A percentile compares a stretch with the other conserved stretches of the same genome.
Evolutionary conservation across 495 filamentous ascomycete species (phyloP).

Genomic region (Lindgomyces ingoldianus): DNA sequence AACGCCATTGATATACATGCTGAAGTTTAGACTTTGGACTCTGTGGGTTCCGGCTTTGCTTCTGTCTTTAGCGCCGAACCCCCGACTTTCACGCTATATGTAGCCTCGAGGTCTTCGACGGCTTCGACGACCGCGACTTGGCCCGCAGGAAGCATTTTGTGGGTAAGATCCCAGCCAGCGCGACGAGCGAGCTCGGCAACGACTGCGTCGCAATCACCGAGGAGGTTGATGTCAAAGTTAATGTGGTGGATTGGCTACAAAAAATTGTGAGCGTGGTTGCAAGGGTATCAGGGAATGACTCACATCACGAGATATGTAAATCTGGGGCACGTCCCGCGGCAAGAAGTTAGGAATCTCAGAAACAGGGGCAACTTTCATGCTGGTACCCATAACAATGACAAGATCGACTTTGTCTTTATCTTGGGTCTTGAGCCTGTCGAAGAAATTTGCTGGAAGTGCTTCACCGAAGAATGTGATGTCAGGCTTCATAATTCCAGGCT

Average conservation of each 20-base stretch:
- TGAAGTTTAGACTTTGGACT: not conserved
- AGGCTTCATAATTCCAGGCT: conserved; percentile 93
- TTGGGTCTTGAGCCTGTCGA: conserved; percentile 72
- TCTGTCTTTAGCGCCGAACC: not conserved
- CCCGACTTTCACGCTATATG: conserved; percentile 24
- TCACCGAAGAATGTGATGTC: conserved; percentile 99
- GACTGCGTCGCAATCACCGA: conserved; percentile 91
- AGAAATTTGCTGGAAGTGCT: conserved; percentile 78
- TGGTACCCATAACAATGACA: conserved; percentile 96
- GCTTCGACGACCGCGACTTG: conserved; percentile 32
- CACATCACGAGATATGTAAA: conserved; percentile 87
- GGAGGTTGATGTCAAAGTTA: conserved; percentile 91
- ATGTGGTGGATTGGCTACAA: conserved; percentile 75
- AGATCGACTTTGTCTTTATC: conserved; percentile 81
- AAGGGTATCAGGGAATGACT: conserved; percentile 36
- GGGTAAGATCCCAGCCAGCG: conserved; percentile 83
- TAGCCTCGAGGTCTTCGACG: conserved; percentile 24
- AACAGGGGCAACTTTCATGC: conserved; percentile 93
- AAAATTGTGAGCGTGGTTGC: not conserved
- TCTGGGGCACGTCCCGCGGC: conserved; percentile 78
- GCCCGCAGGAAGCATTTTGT: conserved; percentile 71
- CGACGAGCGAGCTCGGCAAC: conserved; percentile 85
- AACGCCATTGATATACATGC: conserved; percentile 9
- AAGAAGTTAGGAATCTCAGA: conserved; percentile 84
- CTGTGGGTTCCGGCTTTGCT: not conserved